Percentiles rank a stretch among this genome's conserved stretches.
Evolutionary conservation across 345 rosid genomes (phyloP).

Genomic region (Aegle marmelos): DNA sequence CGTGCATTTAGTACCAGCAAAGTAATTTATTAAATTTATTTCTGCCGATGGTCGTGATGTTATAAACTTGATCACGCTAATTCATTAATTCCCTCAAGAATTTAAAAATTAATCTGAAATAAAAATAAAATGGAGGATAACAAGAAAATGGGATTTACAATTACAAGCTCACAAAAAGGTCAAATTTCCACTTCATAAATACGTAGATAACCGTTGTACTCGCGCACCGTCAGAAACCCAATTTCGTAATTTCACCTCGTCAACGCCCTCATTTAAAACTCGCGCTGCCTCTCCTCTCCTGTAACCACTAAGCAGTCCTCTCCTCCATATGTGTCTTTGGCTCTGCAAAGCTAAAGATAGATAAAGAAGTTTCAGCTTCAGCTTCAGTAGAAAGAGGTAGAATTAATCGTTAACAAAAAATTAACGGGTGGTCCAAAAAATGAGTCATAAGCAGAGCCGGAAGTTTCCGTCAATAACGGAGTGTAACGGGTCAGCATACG

Average conservation of each 20-base stretch:
- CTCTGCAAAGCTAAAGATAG: neutral
- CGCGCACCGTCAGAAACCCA: slow-evolving; percentile 11
- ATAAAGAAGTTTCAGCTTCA: neutral
- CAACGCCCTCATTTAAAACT: slow-evolving; percentile 55
- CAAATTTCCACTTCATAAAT: neutral
- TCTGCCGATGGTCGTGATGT: too few species aligned
- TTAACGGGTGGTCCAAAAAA: neutral
- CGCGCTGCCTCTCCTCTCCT: slow-evolving; percentile 31
- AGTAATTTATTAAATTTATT: too few species aligned
- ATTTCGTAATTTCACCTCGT: slow-evolving; percentile 24
- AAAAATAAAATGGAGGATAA: neutral
- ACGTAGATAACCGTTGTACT: neutral
- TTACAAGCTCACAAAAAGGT: neutral
- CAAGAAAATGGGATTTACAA: too few species aligned
- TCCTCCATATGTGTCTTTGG: neutral
- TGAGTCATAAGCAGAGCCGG: slow-evolving; percentile 29
- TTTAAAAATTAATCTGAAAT: neutral
- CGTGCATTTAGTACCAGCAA: too few species aligned
- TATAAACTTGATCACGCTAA: too few species aligned
- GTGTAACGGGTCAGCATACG: slow-evolving; percentile 43
- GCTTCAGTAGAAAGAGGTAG: neutral
- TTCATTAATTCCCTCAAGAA: too few species aligned
- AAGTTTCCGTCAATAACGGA: slow-evolving; percentile 54
- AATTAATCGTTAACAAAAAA: neutral
- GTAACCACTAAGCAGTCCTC: neutral